Conservation (phyloP, 106 monocot species). For the Triglochin maritima region DNA sequence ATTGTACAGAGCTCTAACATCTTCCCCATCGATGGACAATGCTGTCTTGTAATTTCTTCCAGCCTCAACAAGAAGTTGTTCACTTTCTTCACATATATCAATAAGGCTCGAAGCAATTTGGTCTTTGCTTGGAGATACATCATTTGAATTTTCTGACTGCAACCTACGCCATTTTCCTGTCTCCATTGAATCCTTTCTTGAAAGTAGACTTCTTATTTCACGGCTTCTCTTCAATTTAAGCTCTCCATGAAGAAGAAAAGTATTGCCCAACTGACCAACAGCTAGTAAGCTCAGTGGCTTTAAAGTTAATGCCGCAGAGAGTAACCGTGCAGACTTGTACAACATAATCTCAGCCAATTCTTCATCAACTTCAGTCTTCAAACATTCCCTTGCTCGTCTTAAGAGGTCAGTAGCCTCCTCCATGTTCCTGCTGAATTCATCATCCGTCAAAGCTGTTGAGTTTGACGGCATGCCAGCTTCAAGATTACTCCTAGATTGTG, state of each 20-base stretch:
- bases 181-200: slow-evolving; percentile 19
- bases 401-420: slow-evolving; percentile 44
- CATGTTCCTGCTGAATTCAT: slow-evolving; percentile 42
- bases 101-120: slow-evolving; percentile 42
- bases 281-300: slow-evolving; percentile 66
- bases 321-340: slow-evolving; percentile 54
- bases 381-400: slow-evolving; percentile 52
- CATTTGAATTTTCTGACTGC: slow-evolving; percentile 20
- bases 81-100: slow-evolving; percentile 93
- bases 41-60: slow-evolving; percentile 75
- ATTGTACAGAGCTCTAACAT: slow-evolving; percentile 83
- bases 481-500: not conserved
- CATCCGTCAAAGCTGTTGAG: slow-evolving; percentile 22
- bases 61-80: slow-evolving; percentile 66
- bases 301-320: slow-evolving; percentile 52
- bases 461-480: slow-evolving; percentile 13
- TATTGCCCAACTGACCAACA: slow-evolving; percentile 83
- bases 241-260: slow-evolving; percentile 89
- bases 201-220: slow-evolving; percentile 65
- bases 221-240: slow-evolving; percentile 77
- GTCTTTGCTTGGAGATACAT: slow-evolving; percentile 27
- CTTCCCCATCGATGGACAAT: slow-evolving; percentile 77
- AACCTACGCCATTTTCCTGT: slow-evolving; percentile 9
- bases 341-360: slow-evolving; percentile 42
- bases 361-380: slow-evolving; percentile 45